Conservation (phyloP, 2,329 filamentous ascomycete genomes). For the Pleurostoma richardsiae region DNA sequence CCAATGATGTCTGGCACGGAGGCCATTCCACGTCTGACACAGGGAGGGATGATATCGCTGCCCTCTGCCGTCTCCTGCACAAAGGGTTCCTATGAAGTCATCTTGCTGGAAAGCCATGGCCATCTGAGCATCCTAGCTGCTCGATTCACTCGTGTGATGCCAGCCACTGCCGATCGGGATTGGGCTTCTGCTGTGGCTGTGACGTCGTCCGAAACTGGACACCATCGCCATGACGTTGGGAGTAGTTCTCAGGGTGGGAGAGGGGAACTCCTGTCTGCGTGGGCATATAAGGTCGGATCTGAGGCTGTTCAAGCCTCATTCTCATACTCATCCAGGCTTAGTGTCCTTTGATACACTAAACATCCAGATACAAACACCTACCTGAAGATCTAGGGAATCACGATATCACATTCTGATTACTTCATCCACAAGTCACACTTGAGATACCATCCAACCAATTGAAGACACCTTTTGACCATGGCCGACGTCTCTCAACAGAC, state of each 20-base stretch:
- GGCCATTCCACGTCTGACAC: too few relatives aligned
- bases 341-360: not conserved
- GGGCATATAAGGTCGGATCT: constrained; percentile 10
- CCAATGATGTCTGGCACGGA: too few relatives aligned
- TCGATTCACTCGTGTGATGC: not conserved
- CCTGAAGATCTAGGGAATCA: too few relatives aligned
- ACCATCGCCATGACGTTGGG: too few relatives aligned
- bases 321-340: not conserved
- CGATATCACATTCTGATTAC: too few relatives aligned
- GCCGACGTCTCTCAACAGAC: constrained; percentile 7
- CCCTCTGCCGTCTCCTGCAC: not conserved
- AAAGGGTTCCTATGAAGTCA: constrained; percentile 10
- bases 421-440: not conserved
- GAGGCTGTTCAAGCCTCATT: not conserved
- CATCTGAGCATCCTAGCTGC: not conserved
- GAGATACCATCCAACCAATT: not conserved
- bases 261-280: not conserved
- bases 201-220: constrained; percentile 2
- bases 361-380: not conserved
- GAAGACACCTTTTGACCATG: constrained; percentile 6
- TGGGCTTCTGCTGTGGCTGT: constrained; percentile 4
- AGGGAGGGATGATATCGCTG: too few relatives aligned
- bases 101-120: not conserved
- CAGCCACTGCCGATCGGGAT: constrained; percentile 8
- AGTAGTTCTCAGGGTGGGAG: too few relatives aligned